Base-by-base conservation (phyloP, 345 rosid genomes). In the Brassica carinata region DNA sequence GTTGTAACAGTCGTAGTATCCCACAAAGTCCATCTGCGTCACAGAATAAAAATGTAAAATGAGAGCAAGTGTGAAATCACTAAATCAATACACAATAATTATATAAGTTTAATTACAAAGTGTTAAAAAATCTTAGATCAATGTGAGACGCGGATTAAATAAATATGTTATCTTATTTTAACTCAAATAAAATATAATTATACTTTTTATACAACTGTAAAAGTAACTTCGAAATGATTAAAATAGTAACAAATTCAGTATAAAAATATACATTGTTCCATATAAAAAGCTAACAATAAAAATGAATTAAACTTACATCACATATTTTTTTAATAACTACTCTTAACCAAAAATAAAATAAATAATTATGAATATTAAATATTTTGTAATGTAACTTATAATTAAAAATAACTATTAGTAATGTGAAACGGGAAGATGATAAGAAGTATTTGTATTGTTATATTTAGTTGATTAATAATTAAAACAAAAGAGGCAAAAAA, bases 21-120 rank as follows among this genome's bases (percentile, higher is more conserved):
- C 82, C 73, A 85, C 61, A 40, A 86, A 83, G 17, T 83, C 76
- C 91, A 88, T 84, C 88, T 88, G 85, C 86, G 65, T 69, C 31
- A 71, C 67, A 30, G 2, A 13, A 43, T 36, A 45, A 0, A 61
- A 0, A 61, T 15, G 64, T 23, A 34, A 48, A 48, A 48, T 13
- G 13, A 66, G 69, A 38, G n/a, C 11, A 40, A 72, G 11, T 27
- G 51, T 40, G 58, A 19, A 69, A 7, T 34, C 6, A 43, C 2
- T 0, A 18, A 33, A 33, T n/a, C 9, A 64, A 27, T 38, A 57
- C 26, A 13, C 5, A 45, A 13, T n/a, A 45, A 11, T 11, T 45
- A 45, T 5, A 11, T 11, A 11, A 13, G 3, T 45, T 11, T 45
- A 45, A 11, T 45, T 45, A 13, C 15, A 45, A 45, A 45, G 6